phyloP scores from a whole-genome alignment of 257 asterid genomes.

The Gardenia jasminoides region DNA sequence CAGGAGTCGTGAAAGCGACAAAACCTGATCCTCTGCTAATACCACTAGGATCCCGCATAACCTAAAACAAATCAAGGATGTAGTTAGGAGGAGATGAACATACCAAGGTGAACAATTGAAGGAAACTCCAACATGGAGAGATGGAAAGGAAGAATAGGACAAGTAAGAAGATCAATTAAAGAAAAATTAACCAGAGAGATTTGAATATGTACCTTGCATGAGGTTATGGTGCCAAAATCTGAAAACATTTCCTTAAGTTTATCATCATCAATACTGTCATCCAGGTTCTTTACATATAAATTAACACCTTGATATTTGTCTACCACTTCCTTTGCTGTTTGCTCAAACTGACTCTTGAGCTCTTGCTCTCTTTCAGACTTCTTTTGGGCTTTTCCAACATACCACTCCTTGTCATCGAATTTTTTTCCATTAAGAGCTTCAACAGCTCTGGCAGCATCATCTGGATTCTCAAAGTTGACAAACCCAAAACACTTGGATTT shows the following conservation, averaged over 20 bases:
- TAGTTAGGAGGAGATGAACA: neutral
- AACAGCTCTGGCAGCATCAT: slow-evolving; percentile 54
- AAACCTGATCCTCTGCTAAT: slow-evolving; percentile 68
- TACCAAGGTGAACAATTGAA: neutral
- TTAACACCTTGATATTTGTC: slow-evolving; percentile 51
- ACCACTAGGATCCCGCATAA: slow-evolving; percentile 60
- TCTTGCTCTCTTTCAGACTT: slow-evolving; percentile 61
- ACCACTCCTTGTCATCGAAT: slow-evolving; percentile 52
- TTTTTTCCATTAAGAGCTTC: slow-evolving; percentile 50
- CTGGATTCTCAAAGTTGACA: slow-evolving; percentile 54
- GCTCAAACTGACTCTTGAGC: slow-evolving; percentile 42
- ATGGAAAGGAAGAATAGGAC: neutral
- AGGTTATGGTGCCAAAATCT: slow-evolving; percentile 46
- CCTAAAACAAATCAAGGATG: slow-evolving; percentile 26
- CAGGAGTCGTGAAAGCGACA: slow-evolving; percentile 60
- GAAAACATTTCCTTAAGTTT: slow-evolving; percentile 53
- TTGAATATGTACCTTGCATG: slow-evolving; percentile 46
- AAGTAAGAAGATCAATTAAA: neutral
- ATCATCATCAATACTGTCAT: slow-evolving; percentile 57
- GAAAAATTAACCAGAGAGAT: neutral
- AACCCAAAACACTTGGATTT: slow-evolving; percentile 58
- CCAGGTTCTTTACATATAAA: slow-evolving; percentile 56
- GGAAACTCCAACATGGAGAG: neutral
- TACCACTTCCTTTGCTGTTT: slow-evolving; percentile 41
- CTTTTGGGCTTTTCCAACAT: slow-evolving; percentile 60